Conservation (phyloP, 1,284 basidiomycete species). For the Paramarasmius palmivorus region DNA sequence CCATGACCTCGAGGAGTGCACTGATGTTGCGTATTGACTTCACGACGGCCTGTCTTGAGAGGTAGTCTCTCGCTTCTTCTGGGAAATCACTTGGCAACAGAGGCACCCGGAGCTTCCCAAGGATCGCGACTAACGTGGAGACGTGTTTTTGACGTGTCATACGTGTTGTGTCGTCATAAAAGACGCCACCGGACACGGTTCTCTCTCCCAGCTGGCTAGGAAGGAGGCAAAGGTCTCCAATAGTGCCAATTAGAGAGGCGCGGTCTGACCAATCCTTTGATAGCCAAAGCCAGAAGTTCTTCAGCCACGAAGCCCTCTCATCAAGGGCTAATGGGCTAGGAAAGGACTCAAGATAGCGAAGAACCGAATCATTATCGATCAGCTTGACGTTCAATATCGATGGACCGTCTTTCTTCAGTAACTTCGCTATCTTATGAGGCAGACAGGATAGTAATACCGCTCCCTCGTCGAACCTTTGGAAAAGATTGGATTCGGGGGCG, state of each 20-base stretch:
- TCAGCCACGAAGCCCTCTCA: neutral
- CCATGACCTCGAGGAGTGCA: neutral
- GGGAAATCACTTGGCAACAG: neutral
- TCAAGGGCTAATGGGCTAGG: neutral
- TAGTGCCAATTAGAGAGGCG: neutral
- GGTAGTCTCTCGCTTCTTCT: neutral
- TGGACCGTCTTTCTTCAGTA: no score
- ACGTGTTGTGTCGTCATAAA: no score
- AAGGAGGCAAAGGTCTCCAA: neutral
- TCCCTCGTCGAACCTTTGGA: no score
- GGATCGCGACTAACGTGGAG: no score
- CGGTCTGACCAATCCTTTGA: neutral
- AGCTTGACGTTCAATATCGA: no score
- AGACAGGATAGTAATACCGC: no score
- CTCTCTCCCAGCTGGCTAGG: neutral
- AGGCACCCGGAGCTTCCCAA: neutral
- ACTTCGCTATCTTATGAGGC: no score
- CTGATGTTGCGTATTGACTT: neutral
- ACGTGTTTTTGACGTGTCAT: no score
- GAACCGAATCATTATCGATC: no score
- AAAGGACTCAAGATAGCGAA: neutral
- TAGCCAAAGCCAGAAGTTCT: neutral
- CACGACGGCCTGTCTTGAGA: neutral
- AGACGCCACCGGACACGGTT: neutral
- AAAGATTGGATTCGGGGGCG: no score